Evolutionary conservation across 2,329 filamentous ascomycete genomes (phyloP), one percentile per base, ranked within the genome.

Genomic region (Calonectria pteridis): DNA sequence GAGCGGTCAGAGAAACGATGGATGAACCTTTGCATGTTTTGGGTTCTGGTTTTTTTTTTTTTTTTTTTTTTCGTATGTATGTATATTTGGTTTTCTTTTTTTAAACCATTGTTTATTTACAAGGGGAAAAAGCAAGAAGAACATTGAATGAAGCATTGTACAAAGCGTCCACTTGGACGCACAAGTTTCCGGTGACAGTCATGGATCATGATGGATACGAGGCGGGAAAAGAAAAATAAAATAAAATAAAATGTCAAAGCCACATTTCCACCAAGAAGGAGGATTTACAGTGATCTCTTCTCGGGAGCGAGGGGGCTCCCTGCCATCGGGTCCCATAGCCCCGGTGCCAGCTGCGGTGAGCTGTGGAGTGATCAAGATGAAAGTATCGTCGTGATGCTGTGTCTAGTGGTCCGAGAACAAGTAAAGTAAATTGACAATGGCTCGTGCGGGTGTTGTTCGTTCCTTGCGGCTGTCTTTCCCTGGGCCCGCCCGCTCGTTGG

Each of bases 371-470:
- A 53, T 69, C 55, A 58, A 59, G 23, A 66, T 69, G 53, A 62
- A 33, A 69, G n/a, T 66, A 69, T 71, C 23, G 64, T 73, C 69
- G 14, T 46, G 59, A 35, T 75, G 75, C 73, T 74, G 75, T 77
- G 75, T 77, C 78, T 76, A 72, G 76, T 65, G 35, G 26, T 58
- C 28, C 28, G 49, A 53, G 64, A 33, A 9, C 63, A 43, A 63
- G 62, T 20, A 69, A 59, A 53, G 62, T 71, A 71, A 64, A 43
- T 73, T 73, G 67, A 71, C 67, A 75, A 53, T 77, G 70, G 78
- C 74, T 77, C 73, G 77, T 76, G 77, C 74, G 68, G 69, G 43
- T 63, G 28, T 69, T 71, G 66, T 73, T 73, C 59, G 66, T 73
- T 67, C 55, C 43, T 66, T 66, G 49, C 64, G 73, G 75, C 73